Percentiles rank a stretch among this genome's conserved stretches.
Evolutionary conservation across 805 yeast species (phyloP).

Genomic region (Priceomyces castillae): DNA sequence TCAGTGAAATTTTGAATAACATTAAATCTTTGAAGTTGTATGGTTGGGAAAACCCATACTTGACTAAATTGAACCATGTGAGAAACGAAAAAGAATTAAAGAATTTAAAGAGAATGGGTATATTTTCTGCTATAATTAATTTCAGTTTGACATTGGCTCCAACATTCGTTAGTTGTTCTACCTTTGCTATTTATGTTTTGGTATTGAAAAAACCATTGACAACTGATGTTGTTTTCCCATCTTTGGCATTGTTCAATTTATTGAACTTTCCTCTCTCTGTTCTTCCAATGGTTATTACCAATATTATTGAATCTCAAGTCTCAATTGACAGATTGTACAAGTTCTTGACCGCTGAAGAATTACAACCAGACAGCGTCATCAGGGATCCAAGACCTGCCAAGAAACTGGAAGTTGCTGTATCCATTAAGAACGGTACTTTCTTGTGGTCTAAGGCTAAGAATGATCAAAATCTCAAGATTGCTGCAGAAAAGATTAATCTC

Average conservation of each 20-base stretch:
- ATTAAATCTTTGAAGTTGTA: conserved; percentile 90
- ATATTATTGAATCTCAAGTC: conserved; percentile 85
- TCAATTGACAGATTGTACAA: conserved; percentile 71
- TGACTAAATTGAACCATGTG: conserved; percentile 67
- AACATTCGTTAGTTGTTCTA: conserved; percentile 80
- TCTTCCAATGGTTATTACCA: conserved; percentile 85
- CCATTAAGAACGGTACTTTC: conserved; percentile 65
- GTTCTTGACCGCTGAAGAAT: conserved; percentile 72
- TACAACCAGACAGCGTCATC: conserved; percentile 75
- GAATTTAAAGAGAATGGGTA: conserved; percentile 72
- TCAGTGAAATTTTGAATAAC: conserved; percentile 84
- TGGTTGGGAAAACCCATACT: conserved; percentile 93
- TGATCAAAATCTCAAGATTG: conserved; percentile 55
- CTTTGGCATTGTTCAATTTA: conserved; percentile 82
- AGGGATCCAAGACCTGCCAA: conserved; percentile 47
- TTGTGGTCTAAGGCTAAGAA: conserved; percentile 74
- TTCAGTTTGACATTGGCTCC: conserved; percentile 88
- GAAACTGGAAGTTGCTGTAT: conserved; percentile 66
- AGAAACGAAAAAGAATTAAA: conserved; percentile 85
- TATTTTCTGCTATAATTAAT: conserved; percentile 63
- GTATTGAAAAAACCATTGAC: conserved; percentile 65
- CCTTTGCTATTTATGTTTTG: conserved; percentile 77
- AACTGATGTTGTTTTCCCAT: conserved; percentile 90
- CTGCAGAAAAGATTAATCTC: conserved; percentile 61
- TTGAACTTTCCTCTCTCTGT: conserved; percentile 89